phyloP scores from a whole-genome alignment of 2,329 filamentous ascomycete species.

The Fusarium veterinarium region DNA sequence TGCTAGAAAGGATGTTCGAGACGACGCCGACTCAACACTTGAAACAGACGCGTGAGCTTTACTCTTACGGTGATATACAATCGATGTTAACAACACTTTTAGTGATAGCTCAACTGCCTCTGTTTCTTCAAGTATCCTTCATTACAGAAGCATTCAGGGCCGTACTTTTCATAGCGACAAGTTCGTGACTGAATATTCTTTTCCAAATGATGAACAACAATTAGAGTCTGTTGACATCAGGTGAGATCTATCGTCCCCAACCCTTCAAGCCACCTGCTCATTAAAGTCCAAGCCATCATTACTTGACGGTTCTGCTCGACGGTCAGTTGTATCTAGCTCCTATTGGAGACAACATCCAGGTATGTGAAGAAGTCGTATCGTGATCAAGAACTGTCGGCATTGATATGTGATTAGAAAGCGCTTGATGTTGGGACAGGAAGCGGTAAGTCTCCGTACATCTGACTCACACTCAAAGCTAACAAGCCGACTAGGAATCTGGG shows the following conservation, averaged over 20 bases:
- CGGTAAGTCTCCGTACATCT: not conserved
- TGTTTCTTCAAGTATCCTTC: conserved; percentile 18
- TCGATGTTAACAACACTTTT: fast-evolving
- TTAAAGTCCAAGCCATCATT: not conserved
- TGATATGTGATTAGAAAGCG: not conserved
- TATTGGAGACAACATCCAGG: not conserved
- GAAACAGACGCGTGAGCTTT: not conserved
- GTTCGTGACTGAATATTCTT: conserved; percentile 14
- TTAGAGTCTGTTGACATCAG: conserved; percentile 20
- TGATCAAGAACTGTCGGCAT: fast-evolving
- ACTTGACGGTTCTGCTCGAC: conserved; percentile 16
- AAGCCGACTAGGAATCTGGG: conserved; percentile 7
- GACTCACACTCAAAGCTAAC: not conserved
- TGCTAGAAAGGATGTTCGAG: not conserved
- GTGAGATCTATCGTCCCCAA: not conserved
- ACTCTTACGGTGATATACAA: fast-evolving
- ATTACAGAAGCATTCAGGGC: conserved; percentile 21
- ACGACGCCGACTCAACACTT: not conserved
- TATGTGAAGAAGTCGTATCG: fast-evolving
- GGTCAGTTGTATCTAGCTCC: conserved; percentile 15
- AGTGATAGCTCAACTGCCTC: conserved; percentile 24
- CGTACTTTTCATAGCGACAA: conserved; percentile 30
- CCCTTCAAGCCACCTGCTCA: fast-evolving
- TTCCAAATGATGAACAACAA: conserved; percentile 30
- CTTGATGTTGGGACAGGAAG: conserved; percentile 21